phyloP scores from a whole-genome alignment of 2,329 filamentous ascomycete genomes.

The Saccharata proteae region DNA sequence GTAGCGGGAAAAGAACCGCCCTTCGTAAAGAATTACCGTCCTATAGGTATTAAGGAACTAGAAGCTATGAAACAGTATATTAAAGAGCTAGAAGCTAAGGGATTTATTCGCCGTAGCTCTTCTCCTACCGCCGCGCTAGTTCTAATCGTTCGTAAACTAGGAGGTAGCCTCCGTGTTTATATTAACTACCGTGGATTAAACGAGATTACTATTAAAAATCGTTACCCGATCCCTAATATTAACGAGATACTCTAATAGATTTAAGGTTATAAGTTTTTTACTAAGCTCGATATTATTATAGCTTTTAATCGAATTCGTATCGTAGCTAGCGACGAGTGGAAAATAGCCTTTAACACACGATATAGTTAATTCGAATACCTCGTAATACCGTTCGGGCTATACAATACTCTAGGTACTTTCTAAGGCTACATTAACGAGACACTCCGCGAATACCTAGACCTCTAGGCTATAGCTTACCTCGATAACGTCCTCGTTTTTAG shows the following conservation, averaged over 20 bases:
- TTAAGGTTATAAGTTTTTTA: background rate
- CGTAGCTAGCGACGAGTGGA: background rate
- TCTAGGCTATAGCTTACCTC: conserved; percentile 1
- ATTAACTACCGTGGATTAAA: background rate
- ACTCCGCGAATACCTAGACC: conserved; percentile 2
- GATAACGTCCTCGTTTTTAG: conserved; percentile 4
- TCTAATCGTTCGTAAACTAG: background rate
- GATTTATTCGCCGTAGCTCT: background rate
- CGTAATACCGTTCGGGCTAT: conserved; percentile 16
- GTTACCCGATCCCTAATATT: background rate
- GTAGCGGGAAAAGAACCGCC: too few species aligned
- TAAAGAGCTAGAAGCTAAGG: background rate
- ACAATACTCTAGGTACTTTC: conserved; percentile 12
- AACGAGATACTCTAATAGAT: background rate
- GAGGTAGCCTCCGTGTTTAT: background rate
- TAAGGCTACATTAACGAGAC: conserved; percentile 13
- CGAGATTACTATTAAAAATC: background rate
- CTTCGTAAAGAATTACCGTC: too few species aligned
- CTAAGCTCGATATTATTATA: background rate
- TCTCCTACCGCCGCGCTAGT: background rate
- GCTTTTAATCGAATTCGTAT: conserved; percentile 3
- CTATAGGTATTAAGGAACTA: background rate
- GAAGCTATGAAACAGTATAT: background rate
- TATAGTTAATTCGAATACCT: conserved; percentile 15
- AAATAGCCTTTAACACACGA: conserved; percentile 11